These are phyloP conservation scores for Dactylellina sp. DNA, from an alignment of 2,329 filamentous ascomycete species.

Conservation along the genomic window DNA sequence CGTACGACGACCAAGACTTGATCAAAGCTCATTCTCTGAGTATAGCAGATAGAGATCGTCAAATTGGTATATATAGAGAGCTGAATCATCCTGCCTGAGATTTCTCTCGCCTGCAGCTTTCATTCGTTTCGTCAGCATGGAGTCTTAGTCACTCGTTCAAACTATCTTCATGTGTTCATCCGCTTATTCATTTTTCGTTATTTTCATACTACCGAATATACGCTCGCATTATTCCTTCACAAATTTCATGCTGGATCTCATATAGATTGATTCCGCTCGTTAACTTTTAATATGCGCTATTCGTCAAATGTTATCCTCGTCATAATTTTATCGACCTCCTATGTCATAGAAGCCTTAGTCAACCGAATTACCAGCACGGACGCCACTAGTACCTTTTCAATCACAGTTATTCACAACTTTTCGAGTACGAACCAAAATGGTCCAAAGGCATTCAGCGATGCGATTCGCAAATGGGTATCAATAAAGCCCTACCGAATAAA, in stretches of 20 bases:
- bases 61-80: slow-evolving; percentile 24
- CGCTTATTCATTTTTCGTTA: neutral
- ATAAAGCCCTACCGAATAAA: slow-evolving; percentile 33
- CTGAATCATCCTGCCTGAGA: slow-evolving; percentile 15
- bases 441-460: slow-evolving; percentile 25
- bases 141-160: slow-evolving; percentile 23
- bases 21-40: slow-evolving; percentile 10
- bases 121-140: slow-evolving; percentile 12
- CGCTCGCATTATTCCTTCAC: slow-evolving; percentile 10
- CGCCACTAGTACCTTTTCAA: slow-evolving; percentile 5
- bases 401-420: slow-evolving; percentile 26
- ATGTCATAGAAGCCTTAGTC: slow-evolving; percentile 3
- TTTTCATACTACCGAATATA: too few relatives aligned
- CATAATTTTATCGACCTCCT: neutral
- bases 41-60: slow-evolving; percentile 1
- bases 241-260: slow-evolving; percentile 5
- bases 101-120: slow-evolving; percentile 20
- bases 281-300: slow-evolving; percentile 27
- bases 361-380: neutral
- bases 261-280: slow-evolving; percentile 9
- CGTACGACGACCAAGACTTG: slow-evolving; percentile 6
- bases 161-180: slow-evolving; percentile 4
- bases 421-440: slow-evolving; percentile 26
- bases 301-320: slow-evolving; percentile 8
- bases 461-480: slow-evolving; percentile 32